Evolutionary conservation across 2,329 filamentous ascomycete species (phyloP).

Genomic region (Trichoderma endophyticum): DNA sequence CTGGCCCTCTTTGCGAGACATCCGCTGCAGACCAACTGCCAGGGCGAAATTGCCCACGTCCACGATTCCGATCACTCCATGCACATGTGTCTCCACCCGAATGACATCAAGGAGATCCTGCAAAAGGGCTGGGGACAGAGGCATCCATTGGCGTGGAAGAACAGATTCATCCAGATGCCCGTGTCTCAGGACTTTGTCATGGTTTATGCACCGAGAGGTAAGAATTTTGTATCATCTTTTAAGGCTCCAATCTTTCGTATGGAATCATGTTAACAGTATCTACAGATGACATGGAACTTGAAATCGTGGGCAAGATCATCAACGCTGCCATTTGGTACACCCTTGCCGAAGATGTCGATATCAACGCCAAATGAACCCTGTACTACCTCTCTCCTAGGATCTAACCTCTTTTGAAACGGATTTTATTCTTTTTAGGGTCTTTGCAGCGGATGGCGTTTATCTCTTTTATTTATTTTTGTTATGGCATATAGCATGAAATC

Average conservation of each 20-base stretch:
- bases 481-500: background rate
- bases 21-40: slow-evolving; percentile 66
- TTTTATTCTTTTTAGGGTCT: background rate
- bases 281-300: slow-evolving; percentile 62
- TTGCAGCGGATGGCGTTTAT: background rate
- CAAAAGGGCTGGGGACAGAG: slow-evolving; percentile 76
- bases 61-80: slow-evolving; percentile 73
- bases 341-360: slow-evolving; percentile 43
- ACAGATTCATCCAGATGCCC: slow-evolving; percentile 59
- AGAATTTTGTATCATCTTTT: slow-evolving; percentile 23
- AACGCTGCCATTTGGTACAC: slow-evolving; percentile 71
- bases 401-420: background rate
- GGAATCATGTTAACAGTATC: background rate
- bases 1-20: slow-evolving; percentile 68
- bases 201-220: slow-evolving; percentile 72
- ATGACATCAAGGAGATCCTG: slow-evolving; percentile 69
- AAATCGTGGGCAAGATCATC: slow-evolving; percentile 65
- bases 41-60: slow-evolving; percentile 79
- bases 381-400: background rate
- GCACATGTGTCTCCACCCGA: slow-evolving; percentile 77
- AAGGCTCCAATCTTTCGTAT: background rate
- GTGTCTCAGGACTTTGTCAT: slow-evolving; percentile 75
- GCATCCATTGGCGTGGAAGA: slow-evolving; percentile 64
- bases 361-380: slow-evolving; percentile 22
- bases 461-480: background rate